Percentiles rank a stretch among this genome's conserved stretches.
Conservation (phyloP, 495 filamentous ascomycete species). For the Xylaria intraflava region DNA sequence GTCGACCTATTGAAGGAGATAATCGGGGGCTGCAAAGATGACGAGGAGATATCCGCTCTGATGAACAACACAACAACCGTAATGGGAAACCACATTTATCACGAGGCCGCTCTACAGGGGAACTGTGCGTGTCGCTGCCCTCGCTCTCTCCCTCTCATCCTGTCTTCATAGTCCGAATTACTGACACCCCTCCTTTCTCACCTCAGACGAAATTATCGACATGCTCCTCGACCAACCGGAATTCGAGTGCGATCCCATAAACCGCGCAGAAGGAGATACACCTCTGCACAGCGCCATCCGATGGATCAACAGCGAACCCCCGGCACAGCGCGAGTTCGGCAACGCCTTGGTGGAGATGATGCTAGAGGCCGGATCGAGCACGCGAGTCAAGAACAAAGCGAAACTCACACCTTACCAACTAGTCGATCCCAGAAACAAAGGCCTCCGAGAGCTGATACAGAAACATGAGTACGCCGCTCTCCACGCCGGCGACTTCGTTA, state of each 20-base stretch:
- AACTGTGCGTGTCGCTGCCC: slow-evolving; percentile 58
- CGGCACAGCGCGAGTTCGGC: slow-evolving; percentile 56
- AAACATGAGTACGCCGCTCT: slow-evolving; percentile 66
- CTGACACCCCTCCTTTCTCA: neutral
- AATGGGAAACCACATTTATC: slow-evolving; percentile 79
- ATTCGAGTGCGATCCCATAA: slow-evolving; percentile 88
- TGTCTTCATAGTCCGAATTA: neutral
- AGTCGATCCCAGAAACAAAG: slow-evolving; percentile 64
- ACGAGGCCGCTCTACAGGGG: slow-evolving; percentile 79
- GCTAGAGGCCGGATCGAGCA: slow-evolving; percentile 70
- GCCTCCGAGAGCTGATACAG: slow-evolving; percentile 60
- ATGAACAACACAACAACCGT: slow-evolving; percentile 80
- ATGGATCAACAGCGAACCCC: slow-evolving; percentile 62
- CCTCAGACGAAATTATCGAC: slow-evolving; percentile 80
- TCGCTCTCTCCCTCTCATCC: neutral
- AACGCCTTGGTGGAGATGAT: slow-evolving; percentile 75
- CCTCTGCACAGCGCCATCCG: slow-evolving; percentile 84
- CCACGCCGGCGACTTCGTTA: slow-evolving; percentile 46
- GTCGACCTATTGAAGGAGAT: slow-evolving; percentile 63
- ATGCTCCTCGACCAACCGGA: slow-evolving; percentile 85
- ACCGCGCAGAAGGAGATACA: slow-evolving; percentile 75
- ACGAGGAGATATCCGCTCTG: slow-evolving; percentile 54
- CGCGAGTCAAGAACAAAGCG: slow-evolving; percentile 56
- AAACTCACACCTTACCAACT: slow-evolving; percentile 62
- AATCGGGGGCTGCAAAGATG: slow-evolving; percentile 42